These are phyloP conservation scores for Aspergillus thermomutatus DNA, from an alignment of 2,329 filamentous ascomycete species.

Conservation along the genomic window DNA sequence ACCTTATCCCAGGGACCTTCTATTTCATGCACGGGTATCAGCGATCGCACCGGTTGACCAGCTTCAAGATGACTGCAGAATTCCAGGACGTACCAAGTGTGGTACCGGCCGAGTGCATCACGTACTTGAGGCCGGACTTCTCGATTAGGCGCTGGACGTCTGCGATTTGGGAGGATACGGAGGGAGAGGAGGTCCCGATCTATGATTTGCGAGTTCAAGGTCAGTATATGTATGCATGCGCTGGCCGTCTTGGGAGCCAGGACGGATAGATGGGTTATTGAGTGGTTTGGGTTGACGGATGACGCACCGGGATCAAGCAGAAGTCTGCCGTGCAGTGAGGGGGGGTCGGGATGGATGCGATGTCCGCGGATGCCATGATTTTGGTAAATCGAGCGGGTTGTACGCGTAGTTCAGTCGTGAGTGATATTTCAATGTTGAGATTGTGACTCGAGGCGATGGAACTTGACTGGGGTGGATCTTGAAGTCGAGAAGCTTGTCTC, in stretches of 20 bases:
- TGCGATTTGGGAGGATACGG: slow-evolving; percentile 79
- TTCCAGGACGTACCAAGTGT: slow-evolving; percentile 68
- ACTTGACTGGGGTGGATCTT: background rate
- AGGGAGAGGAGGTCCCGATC: slow-evolving; percentile 75
- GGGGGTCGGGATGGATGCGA: slow-evolving; percentile 55
- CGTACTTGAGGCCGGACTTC: slow-evolving; percentile 74
- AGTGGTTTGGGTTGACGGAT: background rate
- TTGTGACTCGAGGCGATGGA: background rate
- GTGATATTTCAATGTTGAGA: background rate
- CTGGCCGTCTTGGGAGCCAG: background rate
- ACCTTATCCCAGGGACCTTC: slow-evolving; percentile 91
- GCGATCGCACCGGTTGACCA: background rate
- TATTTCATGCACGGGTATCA: slow-evolving; percentile 35
- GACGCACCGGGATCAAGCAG: slow-evolving; percentile 75
- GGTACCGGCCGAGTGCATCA: slow-evolving; percentile 91
- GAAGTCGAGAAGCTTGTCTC: background rate
- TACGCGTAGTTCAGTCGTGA: background rate
- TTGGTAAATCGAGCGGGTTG: background rate
- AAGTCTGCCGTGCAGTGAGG: slow-evolving; percentile 81
- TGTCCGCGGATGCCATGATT: slow-evolving; percentile 20
- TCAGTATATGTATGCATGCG: background rate
- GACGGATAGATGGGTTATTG: background rate
- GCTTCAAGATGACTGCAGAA: background rate
- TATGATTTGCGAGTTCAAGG: slow-evolving; percentile 28
- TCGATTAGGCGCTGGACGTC: slow-evolving; percentile 82